These are phyloP conservation scores for Glycyrrhiza uralensis DNA, from an alignment of 306 rosid genomes.

Conservation along the genomic window DNA sequence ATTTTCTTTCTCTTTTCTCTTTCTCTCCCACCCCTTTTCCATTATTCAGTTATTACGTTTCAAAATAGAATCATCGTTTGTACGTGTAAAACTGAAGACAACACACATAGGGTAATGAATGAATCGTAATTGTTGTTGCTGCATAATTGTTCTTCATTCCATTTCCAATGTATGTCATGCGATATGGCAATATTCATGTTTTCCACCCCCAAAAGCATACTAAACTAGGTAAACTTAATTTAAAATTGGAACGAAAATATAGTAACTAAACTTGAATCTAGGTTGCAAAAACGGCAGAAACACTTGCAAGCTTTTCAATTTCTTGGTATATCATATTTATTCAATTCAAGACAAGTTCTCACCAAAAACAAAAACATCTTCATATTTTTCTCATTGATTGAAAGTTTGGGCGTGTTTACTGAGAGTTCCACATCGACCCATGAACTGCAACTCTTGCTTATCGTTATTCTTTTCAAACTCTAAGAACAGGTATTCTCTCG, in stretches of 20 bases:
- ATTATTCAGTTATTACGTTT: background rate
- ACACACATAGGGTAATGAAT: no score
- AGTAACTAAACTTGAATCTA: background rate
- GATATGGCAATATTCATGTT: no score
- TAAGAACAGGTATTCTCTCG: no score
- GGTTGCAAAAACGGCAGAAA: background rate
- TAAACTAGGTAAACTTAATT: background rate
- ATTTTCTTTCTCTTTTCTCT: background rate
- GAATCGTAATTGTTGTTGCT: no score
- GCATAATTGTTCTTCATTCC: no score
- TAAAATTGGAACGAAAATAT: background rate
- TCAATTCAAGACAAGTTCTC: background rate
- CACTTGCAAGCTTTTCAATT: background rate
- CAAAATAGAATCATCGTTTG: no score
- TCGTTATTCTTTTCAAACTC: no score
- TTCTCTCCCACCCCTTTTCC: background rate
- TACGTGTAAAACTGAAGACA: no score
- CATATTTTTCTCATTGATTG: background rate
- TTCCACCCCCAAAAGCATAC: background rate
- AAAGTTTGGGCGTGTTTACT: background rate
- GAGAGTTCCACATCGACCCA: background rate
- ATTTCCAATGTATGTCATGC: no score
- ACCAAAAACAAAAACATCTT: background rate
- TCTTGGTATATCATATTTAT: slow-evolving; percentile 1
- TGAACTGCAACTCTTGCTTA: slow-evolving; percentile 25